phyloP scores from a whole-genome alignment of 257 asterid species.

The Linderniella brevidens region DNA sequence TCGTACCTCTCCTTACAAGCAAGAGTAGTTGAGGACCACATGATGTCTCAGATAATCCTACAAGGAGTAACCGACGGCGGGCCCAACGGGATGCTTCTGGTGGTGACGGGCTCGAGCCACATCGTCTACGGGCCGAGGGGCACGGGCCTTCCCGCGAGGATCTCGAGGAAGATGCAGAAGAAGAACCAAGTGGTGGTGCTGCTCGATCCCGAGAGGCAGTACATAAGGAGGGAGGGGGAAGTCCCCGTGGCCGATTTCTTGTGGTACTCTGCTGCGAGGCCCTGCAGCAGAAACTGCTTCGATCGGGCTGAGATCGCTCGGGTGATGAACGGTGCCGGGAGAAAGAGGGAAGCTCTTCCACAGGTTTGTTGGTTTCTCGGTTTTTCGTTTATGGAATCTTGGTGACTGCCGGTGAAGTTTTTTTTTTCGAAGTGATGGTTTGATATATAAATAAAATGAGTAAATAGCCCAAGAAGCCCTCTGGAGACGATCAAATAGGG shows the following conservation, averaged over 20 bases:
- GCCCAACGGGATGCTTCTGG: conserved; percentile 56
- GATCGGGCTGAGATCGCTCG: conserved; percentile 98
- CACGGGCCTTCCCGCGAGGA: conserved; percentile 79
- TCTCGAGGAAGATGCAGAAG: conserved; percentile 66
- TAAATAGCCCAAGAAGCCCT: too few species aligned
- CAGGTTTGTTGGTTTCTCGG: conserved; percentile 43
- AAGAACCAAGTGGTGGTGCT: conserved; percentile 62
- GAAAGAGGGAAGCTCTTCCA: conserved; percentile 84
- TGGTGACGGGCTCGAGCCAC: conserved; percentile 84
- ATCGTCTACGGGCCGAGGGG: conserved; percentile 75
- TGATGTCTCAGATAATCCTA: conserved; percentile 69
- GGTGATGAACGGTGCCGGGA: conserved; percentile 96
- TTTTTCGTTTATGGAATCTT: background rate
- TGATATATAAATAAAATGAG: too few species aligned
- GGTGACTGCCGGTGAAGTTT: too few species aligned
- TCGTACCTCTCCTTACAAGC: conserved; percentile 84
- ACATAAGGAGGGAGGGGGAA: conserved; percentile 80
- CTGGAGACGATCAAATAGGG: too few species aligned
- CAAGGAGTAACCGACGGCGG: conserved; percentile 56
- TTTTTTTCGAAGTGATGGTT: too few species aligned
- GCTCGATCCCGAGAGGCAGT: conserved; percentile 77
- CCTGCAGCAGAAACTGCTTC: conserved; percentile 87
- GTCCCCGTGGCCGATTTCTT: conserved; percentile 86
- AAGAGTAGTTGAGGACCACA: conserved; percentile 71
- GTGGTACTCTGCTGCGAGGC: conserved; percentile 95